phyloP scores from a whole-genome alignment of 1,284 basidiomycete genomes.

The Moesziomyces sp. region DNA sequence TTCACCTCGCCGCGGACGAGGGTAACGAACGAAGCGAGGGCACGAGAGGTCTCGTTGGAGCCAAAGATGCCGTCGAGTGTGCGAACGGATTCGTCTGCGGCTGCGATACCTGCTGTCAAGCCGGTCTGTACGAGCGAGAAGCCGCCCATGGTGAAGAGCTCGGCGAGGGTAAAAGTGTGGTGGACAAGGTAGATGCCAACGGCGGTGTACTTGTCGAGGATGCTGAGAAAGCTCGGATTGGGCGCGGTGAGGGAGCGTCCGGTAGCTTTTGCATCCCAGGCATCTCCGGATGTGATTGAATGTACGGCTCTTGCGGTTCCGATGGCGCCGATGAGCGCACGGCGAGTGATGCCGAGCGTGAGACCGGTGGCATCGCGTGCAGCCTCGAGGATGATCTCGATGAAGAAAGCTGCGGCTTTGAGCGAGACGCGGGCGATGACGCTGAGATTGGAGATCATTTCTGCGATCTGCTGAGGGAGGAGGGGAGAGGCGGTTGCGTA shows the following conservation, averaged over 20 bases:
- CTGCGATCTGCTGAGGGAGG: constrained; percentile 55
- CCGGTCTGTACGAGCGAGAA: constrained; percentile 68
- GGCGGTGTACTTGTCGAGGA: constrained; percentile 72
- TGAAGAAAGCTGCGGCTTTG: constrained; percentile 59
- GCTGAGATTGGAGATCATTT: constrained; percentile 53
- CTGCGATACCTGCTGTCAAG: constrained; percentile 51
- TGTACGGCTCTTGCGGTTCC: constrained; percentile 54
- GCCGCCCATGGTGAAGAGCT: constrained; percentile 71
- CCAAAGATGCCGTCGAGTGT: constrained; percentile 72
- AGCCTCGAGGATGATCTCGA: constrained; percentile 59
- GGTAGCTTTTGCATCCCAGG: constrained; percentile 44
- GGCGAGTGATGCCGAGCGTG: constrained; percentile 54
- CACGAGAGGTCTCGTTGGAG: constrained; percentile 71
- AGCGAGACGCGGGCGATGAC: constrained; percentile 57
- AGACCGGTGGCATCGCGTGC: constrained; percentile 51
- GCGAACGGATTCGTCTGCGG: constrained; percentile 71
- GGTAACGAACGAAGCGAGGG: constrained; percentile 70
- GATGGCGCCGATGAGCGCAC: constrained; percentile 57
- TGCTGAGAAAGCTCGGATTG: constrained; percentile 67
- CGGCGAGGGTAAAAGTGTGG: constrained; percentile 71
- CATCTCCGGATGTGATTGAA: constrained; percentile 39
- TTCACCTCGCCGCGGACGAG: constrained; percentile 70
- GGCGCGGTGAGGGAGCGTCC: constrained; percentile 13
- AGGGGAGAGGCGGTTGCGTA: constrained; percentile 54
- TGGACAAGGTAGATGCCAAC: constrained; percentile 71